Conservation (phyloP, 1,284 basidiomycete species). For the Takashimella koratensis region DNA sequence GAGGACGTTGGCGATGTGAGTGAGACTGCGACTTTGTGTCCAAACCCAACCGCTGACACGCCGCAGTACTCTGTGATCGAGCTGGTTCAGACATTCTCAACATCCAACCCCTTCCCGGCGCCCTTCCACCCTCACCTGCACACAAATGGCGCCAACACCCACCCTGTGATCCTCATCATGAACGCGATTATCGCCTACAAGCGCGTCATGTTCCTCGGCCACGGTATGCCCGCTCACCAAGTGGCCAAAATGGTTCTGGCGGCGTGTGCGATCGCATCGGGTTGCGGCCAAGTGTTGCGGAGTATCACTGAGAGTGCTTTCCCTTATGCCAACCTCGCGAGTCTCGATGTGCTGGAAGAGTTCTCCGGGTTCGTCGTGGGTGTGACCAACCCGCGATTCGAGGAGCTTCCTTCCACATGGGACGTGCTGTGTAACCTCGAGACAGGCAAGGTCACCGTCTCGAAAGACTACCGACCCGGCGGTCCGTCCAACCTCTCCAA, state of each 20-base stretch:
- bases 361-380: slow-evolving; percentile 90
- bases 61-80: slow-evolving; percentile 94
- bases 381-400: slow-evolving; percentile 94
- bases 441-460: slow-evolving; percentile 75
- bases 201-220: slow-evolving; percentile 88
- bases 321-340: slow-evolving; percentile 87
- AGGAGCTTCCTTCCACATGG: slow-evolving; percentile 73
- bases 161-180: slow-evolving; percentile 89
- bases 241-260: slow-evolving; percentile 88
- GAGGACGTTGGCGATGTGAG: slow-evolving; percentile 94
- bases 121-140: slow-evolving; percentile 89
- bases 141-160: slow-evolving; percentile 82
- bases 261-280: slow-evolving; percentile 85
- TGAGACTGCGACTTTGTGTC: slow-evolving; percentile 15
- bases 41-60: slow-evolving; percentile 7
- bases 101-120: slow-evolving; percentile 60
- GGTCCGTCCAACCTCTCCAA: not conserved
- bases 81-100: slow-evolving; percentile 82
- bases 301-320: slow-evolving; percentile 86
- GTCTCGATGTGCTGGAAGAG: slow-evolving; percentile 81
- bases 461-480: slow-evolving; percentile 52
- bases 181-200: slow-evolving; percentile 92
- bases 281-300: slow-evolving; percentile 75
- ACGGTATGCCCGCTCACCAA: slow-evolving; percentile 76
- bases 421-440: slow-evolving; percentile 89